phyloP scores from a whole-genome alignment of 1,139 yeast genomes.

The Pneumocystis sp. region DNA sequence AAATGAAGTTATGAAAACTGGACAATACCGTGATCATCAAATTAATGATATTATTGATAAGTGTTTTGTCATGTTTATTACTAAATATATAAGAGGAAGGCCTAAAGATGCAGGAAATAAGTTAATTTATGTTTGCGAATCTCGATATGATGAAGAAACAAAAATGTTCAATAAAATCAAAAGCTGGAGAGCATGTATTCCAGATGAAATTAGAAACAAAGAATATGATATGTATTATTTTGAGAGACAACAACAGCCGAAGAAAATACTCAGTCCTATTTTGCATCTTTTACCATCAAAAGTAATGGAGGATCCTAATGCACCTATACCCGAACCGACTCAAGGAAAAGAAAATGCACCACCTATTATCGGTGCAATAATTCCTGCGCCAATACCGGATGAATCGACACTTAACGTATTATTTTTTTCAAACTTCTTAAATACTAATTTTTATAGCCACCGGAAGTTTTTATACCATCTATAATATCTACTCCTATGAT shows the following conservation, averaged over 20 bases:
- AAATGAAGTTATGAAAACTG: slow-evolving; percentile 91
- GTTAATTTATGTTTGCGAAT: slow-evolving; percentile 87
- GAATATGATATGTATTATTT: slow-evolving; percentile 56
- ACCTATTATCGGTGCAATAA: slow-evolving; percentile 64
- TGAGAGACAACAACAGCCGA: slow-evolving; percentile 34
- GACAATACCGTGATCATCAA: slow-evolving; percentile 87
- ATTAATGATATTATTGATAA: slow-evolving; percentile 82
- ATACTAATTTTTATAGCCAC: background rate
- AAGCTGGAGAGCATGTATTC: slow-evolving; percentile 97
- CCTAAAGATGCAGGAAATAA: slow-evolving; percentile 35
- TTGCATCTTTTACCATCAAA: slow-evolving; percentile 58
- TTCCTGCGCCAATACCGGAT: slow-evolving; percentile 5
- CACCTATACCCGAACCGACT: slow-evolving; percentile 70
- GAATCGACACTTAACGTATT: background rate
- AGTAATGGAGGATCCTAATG: slow-evolving; percentile 40
- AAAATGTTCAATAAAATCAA: slow-evolving; percentile 85
- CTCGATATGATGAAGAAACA: slow-evolving; percentile 79
- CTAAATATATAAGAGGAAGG: slow-evolving; percentile 88
- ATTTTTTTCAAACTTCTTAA: background rate
- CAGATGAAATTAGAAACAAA: slow-evolving; percentile 82
- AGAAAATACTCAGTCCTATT: slow-evolving; percentile 72
- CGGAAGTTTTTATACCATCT: background rate
- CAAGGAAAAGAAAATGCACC: slow-evolving; percentile 77
- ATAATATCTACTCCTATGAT: slow-evolving; percentile 5
- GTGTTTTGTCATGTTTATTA: slow-evolving; percentile 86